Evolutionary conservation across 495 filamentous ascomycete species (phyloP), one percentile per base, ranked within the genome.

Genomic region (Penicillium silybi): DNA sequence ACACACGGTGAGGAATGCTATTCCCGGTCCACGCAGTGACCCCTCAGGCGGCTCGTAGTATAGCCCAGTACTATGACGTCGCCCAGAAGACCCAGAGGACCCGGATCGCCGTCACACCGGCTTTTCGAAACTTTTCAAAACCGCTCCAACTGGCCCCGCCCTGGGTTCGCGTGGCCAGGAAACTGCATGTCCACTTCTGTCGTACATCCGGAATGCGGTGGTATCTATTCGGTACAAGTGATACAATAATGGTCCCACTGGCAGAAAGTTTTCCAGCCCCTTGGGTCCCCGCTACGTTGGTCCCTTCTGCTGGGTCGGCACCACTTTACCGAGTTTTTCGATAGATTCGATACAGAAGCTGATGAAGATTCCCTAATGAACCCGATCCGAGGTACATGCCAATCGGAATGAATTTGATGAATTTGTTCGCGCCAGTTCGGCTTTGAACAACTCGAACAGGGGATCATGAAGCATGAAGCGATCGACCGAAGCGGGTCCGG

Each of bases 31-130:
- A 41, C 11, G 16, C 9, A 41, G 16, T 41, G n/a, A 29, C 25
- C n/a, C 13, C 44, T 42, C 37, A 54, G 22, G 50, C 52, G 57
- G 57, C 44, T 52, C 42, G 38, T 39, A 44, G 42, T 41, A 43
- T 55, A 47, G 48, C 51, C 52, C 52, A 57, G 51, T 56, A 56
- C 26, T 42, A 65, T 68, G 65, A 68, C 62, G 64, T 65, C 53
- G 64, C 37, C 11, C 13, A 17, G 8, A 29, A 29, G 26, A 6
- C 26, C 26, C 26, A 29, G 26, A 32, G 10, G 10, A 13, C 10
- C 29, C 29, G 10, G 29, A 1, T 32, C 41, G 39, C 37, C 25
- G 37, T 61, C 59, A 63, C 63, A 66, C 63, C 60, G 63, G 57
- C 53, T 59, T 66, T 63, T 61, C 45, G 25, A 34, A 46, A 32